Conservation (phyloP, 148 eudicot species). For the Rhododendron simsii region DNA sequence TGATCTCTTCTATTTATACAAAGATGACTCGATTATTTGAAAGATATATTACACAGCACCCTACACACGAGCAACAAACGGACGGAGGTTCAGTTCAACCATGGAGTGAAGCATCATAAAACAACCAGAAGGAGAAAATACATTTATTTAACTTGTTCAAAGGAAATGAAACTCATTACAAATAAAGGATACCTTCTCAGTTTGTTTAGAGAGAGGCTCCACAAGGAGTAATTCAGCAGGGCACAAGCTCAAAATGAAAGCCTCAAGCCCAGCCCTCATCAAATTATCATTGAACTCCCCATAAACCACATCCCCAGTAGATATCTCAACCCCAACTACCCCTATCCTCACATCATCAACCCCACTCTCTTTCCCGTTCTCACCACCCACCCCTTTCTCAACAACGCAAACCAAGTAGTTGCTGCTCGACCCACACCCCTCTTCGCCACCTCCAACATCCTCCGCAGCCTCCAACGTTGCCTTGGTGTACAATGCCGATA, state of each 20-base stretch:
- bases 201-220: conserved; percentile 68
- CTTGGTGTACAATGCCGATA: conserved; percentile 90
- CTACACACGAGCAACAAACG: neutral
- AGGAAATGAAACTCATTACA: conserved; percentile 10
- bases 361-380: conserved; percentile 35
- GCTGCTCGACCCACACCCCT: conserved; percentile 59
- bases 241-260: conserved; percentile 64
- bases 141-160: neutral
- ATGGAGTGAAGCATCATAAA: neutral
- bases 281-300: conserved; percentile 81
- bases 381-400: conserved; percentile 37
- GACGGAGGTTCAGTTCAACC: neutral
- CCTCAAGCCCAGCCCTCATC: conserved; percentile 77
- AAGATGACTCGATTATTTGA: neutral
- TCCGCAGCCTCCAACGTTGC: conserved; percentile 89
- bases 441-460: conserved; percentile 75
- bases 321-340: conserved; percentile 75
- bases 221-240: conserved; percentile 84
- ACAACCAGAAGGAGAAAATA: neutral
- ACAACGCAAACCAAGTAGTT: conserved; percentile 83
- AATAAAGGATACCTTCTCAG: conserved; percentile 61
- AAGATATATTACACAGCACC: neutral
- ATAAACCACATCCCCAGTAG: conserved; percentile 90
- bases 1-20: neutral
- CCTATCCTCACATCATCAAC: conserved; percentile 61